Percentiles rank a stretch among this genome's conserved stretches.
These are phyloP conservation scores for Umbelopsis sp. DNA, from an alignment of 371 early-diverging fungal genomes.

Conservation along the genomic window DNA sequence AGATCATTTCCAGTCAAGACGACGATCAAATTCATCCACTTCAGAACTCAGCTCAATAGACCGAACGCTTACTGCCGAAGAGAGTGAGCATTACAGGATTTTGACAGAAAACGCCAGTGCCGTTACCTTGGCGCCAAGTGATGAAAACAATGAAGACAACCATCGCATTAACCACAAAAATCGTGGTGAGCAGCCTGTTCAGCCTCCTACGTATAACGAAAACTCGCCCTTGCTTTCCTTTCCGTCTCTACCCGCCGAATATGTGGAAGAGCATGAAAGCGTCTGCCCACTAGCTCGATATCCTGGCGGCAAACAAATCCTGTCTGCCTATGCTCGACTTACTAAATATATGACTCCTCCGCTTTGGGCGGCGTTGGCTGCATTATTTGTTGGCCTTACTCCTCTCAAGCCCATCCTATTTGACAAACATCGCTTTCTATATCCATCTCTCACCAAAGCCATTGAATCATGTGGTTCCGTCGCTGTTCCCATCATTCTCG, in stretches of 20 bases:
- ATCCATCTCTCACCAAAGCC: slow-evolving; percentile 61
- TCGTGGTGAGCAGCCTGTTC: not conserved
- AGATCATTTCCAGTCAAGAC: not conserved
- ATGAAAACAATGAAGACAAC: not conserved
- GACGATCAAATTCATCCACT: not conserved
- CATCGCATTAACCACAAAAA: not conserved
- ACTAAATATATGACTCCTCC: slow-evolving; percentile 63
- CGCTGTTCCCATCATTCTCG: slow-evolving; percentile 69
- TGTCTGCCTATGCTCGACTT: not conserved
- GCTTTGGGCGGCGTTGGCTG: slow-evolving; percentile 61
- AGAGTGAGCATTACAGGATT: not conserved
- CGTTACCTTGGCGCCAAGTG: slow-evolving; percentile 5
- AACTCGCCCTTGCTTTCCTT: slow-evolving; percentile 17
- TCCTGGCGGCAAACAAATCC: not conserved
- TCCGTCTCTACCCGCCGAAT: slow-evolving; percentile 9
- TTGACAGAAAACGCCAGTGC: not conserved
- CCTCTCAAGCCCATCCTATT: slow-evolving; percentile 59
- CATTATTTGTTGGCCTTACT: slow-evolving; percentile 58
- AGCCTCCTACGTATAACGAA: not conserved
- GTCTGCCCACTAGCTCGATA: slow-evolving; percentile 5
- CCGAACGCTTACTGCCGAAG: slow-evolving; percentile 1
- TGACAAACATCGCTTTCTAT: slow-evolving; percentile 50
- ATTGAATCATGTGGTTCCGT: slow-evolving; percentile 69
- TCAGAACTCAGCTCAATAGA: slow-evolving; percentile 9
- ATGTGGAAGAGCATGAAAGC: slow-evolving; percentile 4